Evolutionary conservation across 345 rosid species (phyloP), one percentile per base, ranked within the genome.

Genomic region (Ceriops zippeliana): DNA sequence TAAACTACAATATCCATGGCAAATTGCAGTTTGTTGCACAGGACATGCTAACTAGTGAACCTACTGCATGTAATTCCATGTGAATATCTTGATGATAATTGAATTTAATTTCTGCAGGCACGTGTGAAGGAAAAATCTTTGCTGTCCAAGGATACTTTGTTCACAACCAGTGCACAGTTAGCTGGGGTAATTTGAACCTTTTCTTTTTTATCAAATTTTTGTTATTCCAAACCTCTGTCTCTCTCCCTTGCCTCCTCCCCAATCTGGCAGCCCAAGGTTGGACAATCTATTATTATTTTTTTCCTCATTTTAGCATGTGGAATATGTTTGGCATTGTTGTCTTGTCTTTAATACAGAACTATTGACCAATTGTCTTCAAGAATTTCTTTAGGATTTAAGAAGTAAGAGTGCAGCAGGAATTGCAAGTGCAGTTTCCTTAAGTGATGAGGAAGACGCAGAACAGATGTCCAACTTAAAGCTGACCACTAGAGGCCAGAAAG

Each of bases 391-490:
- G 99, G 85, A 76, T 53, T 64, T 66, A 63, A 76, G 81, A 78
- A 80, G 73, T 61, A 86, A 75, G 81, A 81, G 63, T 68, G 60
- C 83, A 69, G 72, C 86, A 54, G 88, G 89, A 77, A 65, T 80
- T 34, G 84, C 79, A 72, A 84, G 73, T 82, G 80, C 89, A 54
- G 83, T 80, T 71, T 84, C 96, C 35, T 91, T 95, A 71, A 95
- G 97, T 30, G 99, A 95, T 60, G 99, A 95, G 66, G 99, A 95
- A 70, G 97, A 95, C 73, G 78, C 86, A 21, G 70, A 81, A 31
- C 86, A 78, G 74, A 62, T 84, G 63, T 73, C 87, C 42, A 82
- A 80, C 58, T 82, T 80, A 67, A 84, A 64, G 64, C 77, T 83
- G 66, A 64, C 86, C 58, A 56, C 86, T 63, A 85, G 85, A 83